Evolutionary conservation across 441 rosid species (phyloP).

Genomic region (Bruguiera hainesii): DNA sequence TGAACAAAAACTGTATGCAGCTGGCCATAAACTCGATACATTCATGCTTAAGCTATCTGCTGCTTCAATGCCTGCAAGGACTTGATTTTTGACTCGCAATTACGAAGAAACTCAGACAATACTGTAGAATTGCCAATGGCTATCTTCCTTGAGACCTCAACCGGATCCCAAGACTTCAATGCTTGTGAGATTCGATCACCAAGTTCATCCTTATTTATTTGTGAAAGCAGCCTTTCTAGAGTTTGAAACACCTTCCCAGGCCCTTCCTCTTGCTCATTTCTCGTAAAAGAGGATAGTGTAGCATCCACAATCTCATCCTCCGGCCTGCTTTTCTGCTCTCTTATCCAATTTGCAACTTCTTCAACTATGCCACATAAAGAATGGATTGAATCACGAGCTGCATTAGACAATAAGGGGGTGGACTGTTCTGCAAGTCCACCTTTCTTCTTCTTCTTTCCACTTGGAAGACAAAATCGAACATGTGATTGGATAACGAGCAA

Average conservation of each 20-base stretch:
- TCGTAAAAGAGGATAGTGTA: conserved; percentile 42
- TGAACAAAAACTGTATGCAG: neutral
- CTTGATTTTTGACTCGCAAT: conserved; percentile 68
- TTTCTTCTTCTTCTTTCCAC: conserved; percentile 97
- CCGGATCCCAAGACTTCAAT: conserved; percentile 59
- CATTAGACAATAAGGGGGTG: conserved; percentile 34
- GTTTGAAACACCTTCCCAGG: conserved; percentile 65
- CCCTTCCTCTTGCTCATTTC: conserved; percentile 43
- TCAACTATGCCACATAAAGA: conserved; percentile 41
- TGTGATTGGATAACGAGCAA: conserved; percentile 68
- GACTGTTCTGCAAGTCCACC: conserved; percentile 49
- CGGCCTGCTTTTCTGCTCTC: conserved; percentile 39
- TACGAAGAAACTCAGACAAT: conserved; percentile 46
- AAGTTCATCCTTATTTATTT: conserved; percentile 44
- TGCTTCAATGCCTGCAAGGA: conserved; percentile 50
- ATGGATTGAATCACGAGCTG: conserved; percentile 49
- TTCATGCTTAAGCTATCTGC: conserved; percentile 55
- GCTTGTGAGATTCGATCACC: conserved; percentile 60
- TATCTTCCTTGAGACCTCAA: conserved; percentile 56
- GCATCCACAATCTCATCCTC: conserved; percentile 57
- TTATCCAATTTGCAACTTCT: conserved; percentile 52
- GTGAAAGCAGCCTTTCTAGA: conserved; percentile 41
- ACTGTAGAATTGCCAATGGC: conserved; percentile 41
- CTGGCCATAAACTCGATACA: conserved; percentile 7
- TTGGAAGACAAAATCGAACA: conserved; percentile 67